Conservation (phyloP, 2,329 filamentous ascomycete genomes). For the Diaporthe eres region DNA sequence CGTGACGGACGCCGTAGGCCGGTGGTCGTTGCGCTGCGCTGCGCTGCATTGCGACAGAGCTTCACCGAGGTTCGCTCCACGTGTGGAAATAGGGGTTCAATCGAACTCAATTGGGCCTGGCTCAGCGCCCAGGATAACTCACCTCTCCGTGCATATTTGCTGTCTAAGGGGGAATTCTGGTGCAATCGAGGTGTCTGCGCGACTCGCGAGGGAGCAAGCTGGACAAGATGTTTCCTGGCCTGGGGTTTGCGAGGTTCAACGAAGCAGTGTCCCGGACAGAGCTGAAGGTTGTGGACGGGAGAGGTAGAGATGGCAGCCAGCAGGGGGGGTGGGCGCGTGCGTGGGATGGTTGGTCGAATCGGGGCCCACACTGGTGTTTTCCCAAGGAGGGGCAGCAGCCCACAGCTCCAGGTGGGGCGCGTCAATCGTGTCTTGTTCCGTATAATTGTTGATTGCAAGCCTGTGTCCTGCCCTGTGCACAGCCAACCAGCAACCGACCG, state of each 20-base stretch:
- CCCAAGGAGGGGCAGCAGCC: conserved; percentile 24
- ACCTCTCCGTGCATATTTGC: conserved; percentile 43
- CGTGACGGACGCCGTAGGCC: conserved; percentile 13
- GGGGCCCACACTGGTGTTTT: conserved; percentile 13
- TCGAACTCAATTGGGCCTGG: conserved; percentile 6
- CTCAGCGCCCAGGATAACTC: conserved; percentile 36
- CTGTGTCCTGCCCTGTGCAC: neutral
- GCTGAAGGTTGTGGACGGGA: conserved; percentile 29
- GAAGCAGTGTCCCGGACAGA: conserved; percentile 21
- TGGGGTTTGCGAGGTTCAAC: conserved; percentile 4
- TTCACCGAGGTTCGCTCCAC: conserved; percentile 32
- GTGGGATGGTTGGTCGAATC: conserved; percentile 13
- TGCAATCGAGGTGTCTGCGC: conserved; percentile 33
- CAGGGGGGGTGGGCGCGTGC: conserved; percentile 1
- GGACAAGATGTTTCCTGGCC: conserved; percentile 6
- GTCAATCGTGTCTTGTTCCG: conserved; percentile 13
- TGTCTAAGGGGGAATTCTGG: conserved; percentile 8
- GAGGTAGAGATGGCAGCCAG: conserved; percentile 18
- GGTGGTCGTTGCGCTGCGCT: conserved; percentile 20
- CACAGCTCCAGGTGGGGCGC: conserved; percentile 26
- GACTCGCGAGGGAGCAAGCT: conserved; percentile 33
- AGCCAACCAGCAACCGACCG: neutral
- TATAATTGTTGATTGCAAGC: conserved; percentile 12
- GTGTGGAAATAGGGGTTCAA: conserved; percentile 35
- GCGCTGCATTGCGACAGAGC: conserved; percentile 24